These are phyloP conservation scores for Colletotrichum tamarilloi DNA, from an alignment of 2,329 filamentous ascomycete genomes.

Conservation along the genomic window DNA sequence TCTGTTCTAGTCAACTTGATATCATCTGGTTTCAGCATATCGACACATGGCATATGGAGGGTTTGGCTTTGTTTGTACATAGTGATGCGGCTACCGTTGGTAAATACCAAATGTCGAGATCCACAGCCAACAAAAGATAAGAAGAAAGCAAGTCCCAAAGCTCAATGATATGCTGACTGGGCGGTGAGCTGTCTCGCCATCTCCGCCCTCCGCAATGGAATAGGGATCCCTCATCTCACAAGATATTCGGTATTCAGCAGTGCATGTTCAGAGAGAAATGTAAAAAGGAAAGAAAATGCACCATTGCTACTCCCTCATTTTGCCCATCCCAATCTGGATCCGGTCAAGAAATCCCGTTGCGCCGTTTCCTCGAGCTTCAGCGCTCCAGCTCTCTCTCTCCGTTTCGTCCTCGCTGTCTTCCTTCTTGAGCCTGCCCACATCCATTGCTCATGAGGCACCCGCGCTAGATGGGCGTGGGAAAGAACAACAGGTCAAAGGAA, in stretches of 20 bases:
- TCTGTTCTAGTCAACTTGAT: slow-evolving; percentile 20
- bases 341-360: not conserved
- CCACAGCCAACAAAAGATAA: not conserved
- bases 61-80: not conserved
- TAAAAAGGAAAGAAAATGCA: slow-evolving; percentile 2
- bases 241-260: too few species aligned
- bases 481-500: not conserved
- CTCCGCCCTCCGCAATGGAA: too few species aligned
- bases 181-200: not conserved
- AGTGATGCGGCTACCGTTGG: not conserved
- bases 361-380: slow-evolving; percentile 5
- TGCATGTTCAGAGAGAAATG: not conserved
- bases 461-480: not conserved
- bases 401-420: not conserved
- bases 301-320: not conserved
- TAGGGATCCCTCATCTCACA: too few species aligned
- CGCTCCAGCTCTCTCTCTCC: not conserved
- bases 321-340: not conserved
- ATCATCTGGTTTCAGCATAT: slow-evolving; percentile 19
- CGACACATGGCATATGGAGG: too few species aligned
- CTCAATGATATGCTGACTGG: not conserved
- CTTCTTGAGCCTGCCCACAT: not conserved
- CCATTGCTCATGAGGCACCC: not conserved
- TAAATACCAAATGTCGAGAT: slow-evolving; percentile 7
- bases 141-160: not conserved